Conservation (phyloP, 306 rosid genomes). For the Potentilla sterilis region DNA sequence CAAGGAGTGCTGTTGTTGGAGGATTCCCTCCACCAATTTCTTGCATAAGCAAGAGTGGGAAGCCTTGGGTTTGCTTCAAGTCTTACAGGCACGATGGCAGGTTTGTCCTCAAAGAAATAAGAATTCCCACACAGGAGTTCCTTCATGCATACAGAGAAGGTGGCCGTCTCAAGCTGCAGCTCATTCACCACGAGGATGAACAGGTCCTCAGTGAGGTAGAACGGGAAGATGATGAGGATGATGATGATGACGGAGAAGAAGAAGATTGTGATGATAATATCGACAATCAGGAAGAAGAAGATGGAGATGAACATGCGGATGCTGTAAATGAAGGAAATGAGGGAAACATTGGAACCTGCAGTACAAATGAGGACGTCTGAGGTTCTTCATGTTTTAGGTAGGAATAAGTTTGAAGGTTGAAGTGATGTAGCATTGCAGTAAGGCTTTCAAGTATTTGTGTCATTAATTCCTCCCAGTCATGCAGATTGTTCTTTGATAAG, state of each 20-base stretch:
- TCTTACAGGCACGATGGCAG: constrained; percentile 68
- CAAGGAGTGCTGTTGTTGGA: constrained; percentile 40
- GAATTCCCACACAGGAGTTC: constrained; percentile 59
- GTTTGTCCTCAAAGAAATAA: constrained; percentile 66
- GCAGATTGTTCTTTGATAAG: neutral
- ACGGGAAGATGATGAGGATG: constrained; percentile 11
- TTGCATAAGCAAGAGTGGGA: constrained; percentile 63
- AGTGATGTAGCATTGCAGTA: neutral
- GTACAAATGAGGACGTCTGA: constrained; percentile 1
- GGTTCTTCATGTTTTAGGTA: constrained; percentile 15
- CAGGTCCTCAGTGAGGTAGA: constrained; percentile 17
- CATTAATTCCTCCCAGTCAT: constrained; percentile 6
- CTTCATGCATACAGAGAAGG: constrained; percentile 78
- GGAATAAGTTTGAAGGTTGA: constrained; percentile 7
- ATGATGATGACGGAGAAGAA: constrained; percentile 10
- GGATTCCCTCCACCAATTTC: constrained; percentile 89
- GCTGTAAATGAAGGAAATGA: constrained; percentile 8
- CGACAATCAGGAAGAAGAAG: neutral
- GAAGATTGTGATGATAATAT: constrained; percentile 26
- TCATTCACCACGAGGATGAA: constrained; percentile 51
- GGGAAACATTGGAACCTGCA: neutral
- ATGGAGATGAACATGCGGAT: neutral
- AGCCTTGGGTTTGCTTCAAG: constrained; percentile 66
- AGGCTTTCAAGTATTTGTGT: neutral
- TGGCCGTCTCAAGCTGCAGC: constrained; percentile 68